A percentile compares a stretch with the other conserved stretches of the same genome.
Conservation (phyloP, 1,139 yeast genomes). For the Kodamaea alishanica region DNA sequence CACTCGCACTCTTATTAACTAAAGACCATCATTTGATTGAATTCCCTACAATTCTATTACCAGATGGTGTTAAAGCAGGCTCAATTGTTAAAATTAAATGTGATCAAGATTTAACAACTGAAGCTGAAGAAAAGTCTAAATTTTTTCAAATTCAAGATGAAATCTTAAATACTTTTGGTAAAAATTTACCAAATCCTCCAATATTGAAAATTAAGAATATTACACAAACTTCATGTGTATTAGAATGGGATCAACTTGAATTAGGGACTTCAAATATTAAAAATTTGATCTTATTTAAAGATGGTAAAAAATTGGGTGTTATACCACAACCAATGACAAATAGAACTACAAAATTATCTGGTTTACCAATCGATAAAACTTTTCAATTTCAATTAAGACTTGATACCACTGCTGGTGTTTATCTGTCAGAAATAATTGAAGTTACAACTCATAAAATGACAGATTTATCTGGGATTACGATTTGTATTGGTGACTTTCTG, state of each 20-base stretch:
- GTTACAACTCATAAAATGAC: slow-evolving; percentile 95
- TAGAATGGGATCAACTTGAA: slow-evolving; percentile 88
- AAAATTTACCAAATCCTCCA: slow-evolving; percentile 69
- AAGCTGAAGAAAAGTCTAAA: slow-evolving; percentile 52
- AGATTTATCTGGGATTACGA: slow-evolving; percentile 87
- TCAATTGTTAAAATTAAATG: slow-evolving; percentile 87
- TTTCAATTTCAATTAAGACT: slow-evolving; percentile 78
- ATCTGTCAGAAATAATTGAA: slow-evolving; percentile 61
- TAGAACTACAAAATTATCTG: slow-evolving; percentile 83
- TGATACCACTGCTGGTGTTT: slow-evolving; percentile 87
- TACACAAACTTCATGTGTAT: slow-evolving; percentile 91
- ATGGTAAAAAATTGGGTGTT: slow-evolving; percentile 73
- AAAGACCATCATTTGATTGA: slow-evolving; percentile 93
- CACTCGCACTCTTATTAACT: slow-evolving; percentile 84
- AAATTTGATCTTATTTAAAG: slow-evolving; percentile 74
- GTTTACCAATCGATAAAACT: slow-evolving; percentile 80
- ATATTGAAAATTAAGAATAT: slow-evolving; percentile 67
- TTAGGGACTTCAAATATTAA: slow-evolving; percentile 81
- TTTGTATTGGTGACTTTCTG: slow-evolving; percentile 80
- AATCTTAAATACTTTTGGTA: slow-evolving; percentile 70
- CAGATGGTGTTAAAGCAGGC: slow-evolving; percentile 89
- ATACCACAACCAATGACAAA: slow-evolving; percentile 82
- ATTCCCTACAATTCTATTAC: slow-evolving; percentile 88
- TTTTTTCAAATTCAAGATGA: slow-evolving; percentile 71
- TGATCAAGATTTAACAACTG: slow-evolving; percentile 73